phyloP scores from a whole-genome alignment of 345 rosid species.

The Syzygium aqueum region DNA sequence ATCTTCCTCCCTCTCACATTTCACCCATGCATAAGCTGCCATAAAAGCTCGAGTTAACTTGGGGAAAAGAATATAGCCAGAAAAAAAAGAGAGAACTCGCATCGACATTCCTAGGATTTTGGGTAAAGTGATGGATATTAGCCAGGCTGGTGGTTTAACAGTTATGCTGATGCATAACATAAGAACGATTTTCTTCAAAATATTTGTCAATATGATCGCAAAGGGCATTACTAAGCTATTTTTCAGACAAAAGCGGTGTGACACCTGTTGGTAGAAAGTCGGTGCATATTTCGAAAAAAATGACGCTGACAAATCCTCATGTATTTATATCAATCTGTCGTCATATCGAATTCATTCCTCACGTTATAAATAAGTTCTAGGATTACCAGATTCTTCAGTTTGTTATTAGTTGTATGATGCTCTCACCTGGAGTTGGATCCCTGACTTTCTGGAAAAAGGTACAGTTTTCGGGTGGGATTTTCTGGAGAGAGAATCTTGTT shows the following conservation, averaged over 20 bases:
- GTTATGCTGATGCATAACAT: not conserved
- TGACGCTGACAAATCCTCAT: not conserved
- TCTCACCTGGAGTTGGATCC: conserved; percentile 21
- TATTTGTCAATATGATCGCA: not conserved
- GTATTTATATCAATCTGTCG: not conserved
- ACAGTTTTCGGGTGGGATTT: conserved; percentile 32
- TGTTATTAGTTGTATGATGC: not conserved
- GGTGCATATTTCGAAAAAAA: not conserved
- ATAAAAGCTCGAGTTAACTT: not conserved
- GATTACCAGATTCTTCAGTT: too few species aligned
- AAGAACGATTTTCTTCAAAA: not conserved
- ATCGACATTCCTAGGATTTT: not conserved
- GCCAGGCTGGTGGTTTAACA: not conserved
- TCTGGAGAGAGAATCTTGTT: conserved; percentile 15
- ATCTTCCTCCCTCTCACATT: conserved; percentile 49
- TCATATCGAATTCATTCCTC: not conserved
- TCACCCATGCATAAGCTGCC: conserved; percentile 70
- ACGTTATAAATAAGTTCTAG: not conserved
- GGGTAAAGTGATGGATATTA: not conserved
- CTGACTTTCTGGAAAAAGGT: conserved; percentile 20
- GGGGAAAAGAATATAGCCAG: not conserved
- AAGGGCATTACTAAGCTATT: not conserved
- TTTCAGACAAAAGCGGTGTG: not conserved
- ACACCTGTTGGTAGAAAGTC: not conserved
- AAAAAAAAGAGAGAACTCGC: not conserved